phyloP scores from a whole-genome alignment of 768 basidiomycete genomes.

The Pisolithus albus region DNA sequence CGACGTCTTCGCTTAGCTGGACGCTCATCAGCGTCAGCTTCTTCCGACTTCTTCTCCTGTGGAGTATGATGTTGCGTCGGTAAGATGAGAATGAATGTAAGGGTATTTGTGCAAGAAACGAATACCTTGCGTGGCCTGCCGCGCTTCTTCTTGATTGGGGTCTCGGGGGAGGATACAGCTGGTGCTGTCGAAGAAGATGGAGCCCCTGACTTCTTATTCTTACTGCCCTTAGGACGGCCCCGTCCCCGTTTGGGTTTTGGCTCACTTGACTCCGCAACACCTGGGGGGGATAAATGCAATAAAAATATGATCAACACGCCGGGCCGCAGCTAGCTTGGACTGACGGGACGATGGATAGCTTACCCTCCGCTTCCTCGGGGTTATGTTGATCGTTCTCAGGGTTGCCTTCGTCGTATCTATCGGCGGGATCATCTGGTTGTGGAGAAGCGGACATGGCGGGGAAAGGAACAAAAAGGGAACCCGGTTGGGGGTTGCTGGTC shows the following conservation, averaged over 20 bases:
- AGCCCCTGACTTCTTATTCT: constrained; percentile 52
- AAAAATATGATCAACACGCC: constrained; percentile 12
- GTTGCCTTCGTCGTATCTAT: constrained; percentile 57
- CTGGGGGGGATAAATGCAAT: constrained; percentile 23
- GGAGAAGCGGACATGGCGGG: constrained; percentile 57
- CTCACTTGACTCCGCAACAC: constrained; percentile 34
- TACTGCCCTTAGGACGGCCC: constrained; percentile 87
- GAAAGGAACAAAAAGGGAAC: constrained; percentile 13
- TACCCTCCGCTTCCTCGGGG: constrained; percentile 26
- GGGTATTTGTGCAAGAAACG: background rate
- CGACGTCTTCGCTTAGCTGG: constrained; percentile 55
- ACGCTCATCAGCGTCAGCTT: constrained; percentile 47
- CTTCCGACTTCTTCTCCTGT: constrained; percentile 32
- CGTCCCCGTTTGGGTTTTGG: constrained; percentile 63
- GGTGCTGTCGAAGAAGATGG: constrained; percentile 20
- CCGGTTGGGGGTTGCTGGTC: constrained; percentile 19
- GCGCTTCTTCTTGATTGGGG: constrained; percentile 37
- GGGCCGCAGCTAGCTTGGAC: constrained; percentile 9
- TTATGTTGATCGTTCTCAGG: constrained; percentile 42
- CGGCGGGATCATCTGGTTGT: constrained; percentile 45
- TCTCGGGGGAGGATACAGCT: constrained; percentile 21
- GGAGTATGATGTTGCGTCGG: constrained; percentile 12
- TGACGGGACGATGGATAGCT: constrained; percentile 11
- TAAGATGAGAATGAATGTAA: constrained; percentile 12
- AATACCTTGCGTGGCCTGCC: constrained; percentile 49